These are phyloP conservation scores for Inga laurina DNA, from an alignment of 306 rosid species.

Conservation along the genomic window DNA sequence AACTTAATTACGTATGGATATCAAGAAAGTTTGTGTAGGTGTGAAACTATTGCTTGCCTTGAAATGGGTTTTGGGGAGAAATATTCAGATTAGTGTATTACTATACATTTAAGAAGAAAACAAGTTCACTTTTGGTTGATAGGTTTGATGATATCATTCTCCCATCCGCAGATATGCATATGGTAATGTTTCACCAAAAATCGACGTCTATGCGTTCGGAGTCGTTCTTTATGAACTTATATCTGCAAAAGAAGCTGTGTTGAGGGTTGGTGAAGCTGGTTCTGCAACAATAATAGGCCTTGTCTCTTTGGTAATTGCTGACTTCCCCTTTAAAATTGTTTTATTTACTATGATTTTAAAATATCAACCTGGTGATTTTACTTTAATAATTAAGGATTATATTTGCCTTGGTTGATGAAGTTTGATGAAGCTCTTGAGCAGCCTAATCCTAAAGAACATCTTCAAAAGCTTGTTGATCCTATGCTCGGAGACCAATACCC, in stretches of 20 bases:
- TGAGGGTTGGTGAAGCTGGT: constrained; percentile 28
- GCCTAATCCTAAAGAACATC: constrained; percentile 46
- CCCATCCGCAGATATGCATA: constrained; percentile 34
- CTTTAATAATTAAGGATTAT: neutral
- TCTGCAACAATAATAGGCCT: constrained; percentile 53
- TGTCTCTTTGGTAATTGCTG: constrained; percentile 50
- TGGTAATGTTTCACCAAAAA: constrained; percentile 61
- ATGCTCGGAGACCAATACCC: constrained; percentile 22
- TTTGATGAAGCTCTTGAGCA: constrained; percentile 56
- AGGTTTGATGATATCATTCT: neutral
- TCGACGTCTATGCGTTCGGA: constrained; percentile 57
- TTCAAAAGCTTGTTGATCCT: constrained; percentile 51
- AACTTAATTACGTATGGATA: neutral
- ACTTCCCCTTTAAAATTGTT: neutral
- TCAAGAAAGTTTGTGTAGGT: neutral
- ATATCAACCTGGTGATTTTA: neutral
- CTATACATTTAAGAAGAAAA: neutral
- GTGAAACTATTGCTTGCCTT: neutral
- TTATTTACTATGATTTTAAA: neutral
- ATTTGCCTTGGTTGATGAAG: constrained; percentile 30
- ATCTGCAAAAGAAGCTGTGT: constrained; percentile 68
- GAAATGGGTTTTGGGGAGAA: neutral
- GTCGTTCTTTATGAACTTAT: constrained; percentile 50
- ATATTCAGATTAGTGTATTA: neutral
- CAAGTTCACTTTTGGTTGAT: neutral